A percentile compares a stretch with the other conserved stretches of the same genome.
Evolutionary conservation across 192 early-diverging fungal genomes (phyloP).

Genomic region (Backusella morwellensis): DNA sequence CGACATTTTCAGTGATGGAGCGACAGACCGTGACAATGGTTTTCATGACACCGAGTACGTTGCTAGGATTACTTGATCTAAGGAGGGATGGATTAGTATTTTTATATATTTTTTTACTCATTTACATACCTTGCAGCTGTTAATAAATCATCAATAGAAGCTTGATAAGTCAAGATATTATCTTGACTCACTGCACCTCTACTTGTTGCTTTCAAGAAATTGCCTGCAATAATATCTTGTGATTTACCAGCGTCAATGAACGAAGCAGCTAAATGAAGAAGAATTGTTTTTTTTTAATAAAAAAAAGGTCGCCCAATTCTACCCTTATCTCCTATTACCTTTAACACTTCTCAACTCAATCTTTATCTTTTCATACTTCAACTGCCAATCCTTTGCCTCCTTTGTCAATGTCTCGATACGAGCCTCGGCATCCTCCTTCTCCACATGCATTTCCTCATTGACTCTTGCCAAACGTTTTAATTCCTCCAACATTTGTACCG

Average conservation of each 20-base stretch:
- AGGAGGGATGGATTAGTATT: not conserved
- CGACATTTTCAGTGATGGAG: conserved; percentile 81
- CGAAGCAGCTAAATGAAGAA: not conserved
- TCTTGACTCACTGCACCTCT: conserved; percentile 70
- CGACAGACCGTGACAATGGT: conserved; percentile 79
- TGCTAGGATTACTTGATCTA: conserved; percentile 64
- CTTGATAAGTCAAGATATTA: conserved; percentile 71
- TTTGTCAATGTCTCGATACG: conserved; percentile 46
- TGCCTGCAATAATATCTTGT: conserved; percentile 30
- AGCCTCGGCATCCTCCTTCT: conserved; percentile 46
- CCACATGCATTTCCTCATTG: conserved; percentile 58
- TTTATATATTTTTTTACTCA: not conserved
- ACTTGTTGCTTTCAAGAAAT: conserved; percentile 32
- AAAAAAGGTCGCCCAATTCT: too few species aligned
- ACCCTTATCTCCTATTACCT: conserved; percentile 17
- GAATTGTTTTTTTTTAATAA: too few species aligned
- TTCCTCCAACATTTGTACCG: conserved; percentile 68
- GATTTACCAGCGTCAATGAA: not conserved
- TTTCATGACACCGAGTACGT: conserved; percentile 77
- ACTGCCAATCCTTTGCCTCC: conserved; percentile 40
- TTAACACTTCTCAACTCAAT: conserved; percentile 53
- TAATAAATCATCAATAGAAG: conserved; percentile 77
- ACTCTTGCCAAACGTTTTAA: conserved; percentile 56
- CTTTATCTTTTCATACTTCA: conserved; percentile 50
- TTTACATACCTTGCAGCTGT: conserved; percentile 58